Evolutionary conservation across 257 asterid species (phyloP).

Genomic region (Buddleja alternifolia): DNA sequence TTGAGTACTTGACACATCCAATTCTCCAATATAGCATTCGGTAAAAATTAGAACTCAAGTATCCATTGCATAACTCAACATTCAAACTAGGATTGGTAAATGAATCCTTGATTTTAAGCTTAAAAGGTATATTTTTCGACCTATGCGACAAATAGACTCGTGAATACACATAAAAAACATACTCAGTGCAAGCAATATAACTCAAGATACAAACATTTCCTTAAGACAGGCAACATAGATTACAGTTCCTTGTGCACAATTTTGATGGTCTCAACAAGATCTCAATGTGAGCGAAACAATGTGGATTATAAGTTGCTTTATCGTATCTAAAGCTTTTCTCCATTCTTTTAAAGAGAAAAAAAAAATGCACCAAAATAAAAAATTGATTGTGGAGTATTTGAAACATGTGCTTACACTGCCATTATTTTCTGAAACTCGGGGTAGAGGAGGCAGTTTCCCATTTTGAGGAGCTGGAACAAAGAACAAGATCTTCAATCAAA

Average conservation of each 20-base stretch:
- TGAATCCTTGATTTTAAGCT: constrained; percentile 5
- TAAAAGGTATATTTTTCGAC: neutral
- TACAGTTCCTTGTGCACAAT: neutral
- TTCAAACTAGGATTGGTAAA: constrained; percentile 3
- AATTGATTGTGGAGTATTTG: neutral
- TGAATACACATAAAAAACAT: neutral
- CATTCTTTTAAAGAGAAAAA: neutral
- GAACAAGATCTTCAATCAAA: constrained; percentile 27
- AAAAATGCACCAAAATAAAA: constrained; percentile 18
- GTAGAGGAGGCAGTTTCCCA: constrained; percentile 75
- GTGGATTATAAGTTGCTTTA: constrained; percentile 1
- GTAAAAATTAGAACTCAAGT: neutral
- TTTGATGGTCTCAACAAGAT: neutral
- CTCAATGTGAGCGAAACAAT: neutral
- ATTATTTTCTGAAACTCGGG: constrained; percentile 70
- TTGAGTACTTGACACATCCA: constrained; percentile 7
- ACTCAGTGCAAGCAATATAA: neutral
- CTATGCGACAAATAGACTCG: neutral
- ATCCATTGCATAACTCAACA: neutral
- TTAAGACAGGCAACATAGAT: too few relatives aligned
- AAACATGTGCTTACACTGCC: constrained; percentile 70
- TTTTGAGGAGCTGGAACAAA: constrained; percentile 66
- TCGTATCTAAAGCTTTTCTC: constrained; percentile 13
- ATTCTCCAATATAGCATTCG: neutral
- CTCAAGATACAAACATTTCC: too few relatives aligned